Evolutionary conservation across 2,329 filamentous ascomycete species (phyloP), one percentile per base, ranked within the genome.

Genomic region (Myriangium duriaei): DNA sequence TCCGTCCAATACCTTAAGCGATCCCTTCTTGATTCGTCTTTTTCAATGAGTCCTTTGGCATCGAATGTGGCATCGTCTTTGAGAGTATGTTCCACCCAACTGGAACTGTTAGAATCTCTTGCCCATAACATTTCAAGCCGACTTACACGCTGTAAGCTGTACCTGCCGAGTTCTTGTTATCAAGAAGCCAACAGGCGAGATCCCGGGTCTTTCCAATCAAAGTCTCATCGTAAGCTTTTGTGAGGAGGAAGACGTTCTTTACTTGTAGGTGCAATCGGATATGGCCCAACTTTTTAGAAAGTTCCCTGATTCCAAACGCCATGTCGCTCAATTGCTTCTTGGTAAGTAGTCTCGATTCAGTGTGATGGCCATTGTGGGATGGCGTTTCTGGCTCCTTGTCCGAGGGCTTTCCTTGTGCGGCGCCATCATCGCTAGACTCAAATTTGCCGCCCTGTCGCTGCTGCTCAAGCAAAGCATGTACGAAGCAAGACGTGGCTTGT

Each of bases 241-340:
- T 92, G 34, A 98, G 65, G 19, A 98, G 64, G 52, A 96, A 93
- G 18, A 98, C 77, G 40, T 74, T 81, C 55, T 75, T 76, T 47
- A 93, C 84, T 37, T 79, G 79, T 47, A 94, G 75, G 56, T 80
- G 82, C 45, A 98, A 68, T 41, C 79, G 75, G 56, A 96, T 78
- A 58, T 78, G 86, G 36, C 84, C 82, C 42, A 96, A 63, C 43
- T 83, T 80, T 53, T 93, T 81, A 18, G 83, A 88, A 42, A 98
- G 65, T 59, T 95, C 85, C 33, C 91, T 72, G 41, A 96, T 91
- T 16, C 88, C 87, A 76, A 88, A 87, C 0, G 88, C 87, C 88
- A 98, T 96, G 51, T 96, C 91, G 11, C 81, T 86, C 30, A 98
- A 69, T 59, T 98, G 85, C 57, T 83, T 86, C 65, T 96, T 96